Conservation (phyloP, 208 protist genomes). For the Phytomonas sp. region DNA sequence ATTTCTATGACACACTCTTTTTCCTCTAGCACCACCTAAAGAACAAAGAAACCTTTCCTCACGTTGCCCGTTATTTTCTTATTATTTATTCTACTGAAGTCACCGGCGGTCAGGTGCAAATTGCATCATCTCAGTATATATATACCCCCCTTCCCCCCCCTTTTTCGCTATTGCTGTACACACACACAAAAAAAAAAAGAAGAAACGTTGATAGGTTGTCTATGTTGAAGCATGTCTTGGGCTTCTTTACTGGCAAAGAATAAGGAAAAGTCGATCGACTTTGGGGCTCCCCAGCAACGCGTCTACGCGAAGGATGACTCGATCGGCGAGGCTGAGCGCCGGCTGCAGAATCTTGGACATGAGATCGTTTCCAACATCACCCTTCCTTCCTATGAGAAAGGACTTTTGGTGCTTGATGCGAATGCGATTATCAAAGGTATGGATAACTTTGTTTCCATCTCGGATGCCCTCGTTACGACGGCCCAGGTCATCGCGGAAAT, state of each 20-base stretch:
- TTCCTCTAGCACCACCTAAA: background rate
- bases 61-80: background rate
- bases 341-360: background rate
- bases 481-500: conserved; percentile 82
- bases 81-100: background rate
- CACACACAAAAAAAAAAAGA: too few relatives aligned
- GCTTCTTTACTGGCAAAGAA: background rate
- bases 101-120: background rate
- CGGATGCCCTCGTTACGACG: conserved; percentile 79
- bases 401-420: conserved; percentile 75
- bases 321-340: too few relatives aligned
- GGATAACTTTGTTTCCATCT: conserved; percentile 49
- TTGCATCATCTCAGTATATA: background rate
- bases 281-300: background rate
- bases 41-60: background rate
- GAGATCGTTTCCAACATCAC: conserved; percentile 11
- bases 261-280: background rate
- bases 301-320: background rate
- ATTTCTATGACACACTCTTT: background rate
- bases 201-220: background rate
- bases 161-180: too few relatives aligned
- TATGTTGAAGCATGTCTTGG: background rate
- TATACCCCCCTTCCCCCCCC: too few relatives aligned
- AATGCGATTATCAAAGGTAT: conserved; percentile 87
- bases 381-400: conserved; percentile 54